Evolutionary conservation across 1,284 basidiomycete species (phyloP).

Genomic region (Anthracocystis walkeri): DNA sequence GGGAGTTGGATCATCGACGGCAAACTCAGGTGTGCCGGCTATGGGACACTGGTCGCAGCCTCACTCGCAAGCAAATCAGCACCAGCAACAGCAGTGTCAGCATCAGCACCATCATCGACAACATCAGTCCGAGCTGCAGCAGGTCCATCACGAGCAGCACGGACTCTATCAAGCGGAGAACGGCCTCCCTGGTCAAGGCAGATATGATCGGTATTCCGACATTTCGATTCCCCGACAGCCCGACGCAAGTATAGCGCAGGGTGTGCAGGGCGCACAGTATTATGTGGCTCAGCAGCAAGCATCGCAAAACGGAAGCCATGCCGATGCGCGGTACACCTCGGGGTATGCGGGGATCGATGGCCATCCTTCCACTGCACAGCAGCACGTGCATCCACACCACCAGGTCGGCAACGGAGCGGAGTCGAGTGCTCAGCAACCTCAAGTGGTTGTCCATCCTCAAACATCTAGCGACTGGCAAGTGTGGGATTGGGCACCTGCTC

Average conservation of each 20-base stretch:
- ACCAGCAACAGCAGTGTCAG: neutral
- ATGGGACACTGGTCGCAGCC: constrained; percentile 7
- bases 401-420: neutral
- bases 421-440: constrained; percentile 1
- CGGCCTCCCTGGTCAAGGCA: neutral
- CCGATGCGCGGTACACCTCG: neutral
- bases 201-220: constrained; percentile 2
- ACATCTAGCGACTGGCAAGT: constrained; percentile 20
- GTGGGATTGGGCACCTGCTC: constrained; percentile 27
- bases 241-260: neutral
- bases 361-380: neutral
- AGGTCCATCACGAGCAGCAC: neutral
- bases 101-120: neutral
- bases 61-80: neutral
- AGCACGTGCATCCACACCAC: constrained; percentile 7
- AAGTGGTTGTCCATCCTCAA: neutral
- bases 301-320: neutral
- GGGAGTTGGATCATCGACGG: neutral
- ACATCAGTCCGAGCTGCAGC: neutral
- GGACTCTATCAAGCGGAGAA: neutral
- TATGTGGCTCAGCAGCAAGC: constrained; percentile 12
- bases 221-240: neutral
- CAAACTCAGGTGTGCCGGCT: neutral
- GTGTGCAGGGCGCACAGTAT: neutral
- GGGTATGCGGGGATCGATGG: neutral